Base-by-base conservation (phyloP, 176 grass and related monocot species). In the Carex scoparia region DNA sequence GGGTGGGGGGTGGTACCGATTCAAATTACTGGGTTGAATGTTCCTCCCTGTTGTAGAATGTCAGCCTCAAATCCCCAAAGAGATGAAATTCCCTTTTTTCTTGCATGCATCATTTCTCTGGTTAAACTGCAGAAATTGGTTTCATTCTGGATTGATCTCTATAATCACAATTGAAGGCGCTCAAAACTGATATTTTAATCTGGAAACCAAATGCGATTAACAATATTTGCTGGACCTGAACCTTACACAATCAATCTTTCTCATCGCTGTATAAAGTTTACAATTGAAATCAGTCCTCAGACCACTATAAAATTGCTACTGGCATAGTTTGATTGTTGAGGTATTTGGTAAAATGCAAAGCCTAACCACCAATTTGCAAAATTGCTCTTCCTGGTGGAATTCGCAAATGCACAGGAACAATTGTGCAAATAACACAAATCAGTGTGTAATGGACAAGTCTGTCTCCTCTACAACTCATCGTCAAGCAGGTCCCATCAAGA, bases 401-500 rank as follows among this genome's bases (percentile, higher is more conserved):
- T 81, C 23, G 42, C 38, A 83, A 68, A 65, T 65, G 40, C 54
- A 54, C 62, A 83, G 64, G 81, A 44, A 53, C 42, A 37, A 33
- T 68, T 69, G 61, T 69, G 63, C 62, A 83, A 55, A 83, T 66
- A 66, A 48, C 19, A 53, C 63, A 28, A 57, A 78, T 78, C 51
- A 57, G 74, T 57, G 51, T 78, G 73, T 77, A 30, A 92, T 94
- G 69, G 90, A 80, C n/a, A 84, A 83, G n/a, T 86, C 61, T 55
- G 86, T 82, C 81, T 94, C 92, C 4, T 79, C 90, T 75, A 79
- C 90, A 66, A 86, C 88, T 61, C 91, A 88, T 92, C 88, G 64
- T 85, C 86, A 11, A 92, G 92, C 10, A 84, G 88, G 56, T 91
- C 92, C 79, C 90, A 85, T 54, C 92, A 86, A 86, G 88, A 94